A percentile compares a stretch with the other conserved stretches of the same genome.
phyloP scores from a whole-genome alignment of 106 monocot genomes.

The Platanthera zijinensis region DNA sequence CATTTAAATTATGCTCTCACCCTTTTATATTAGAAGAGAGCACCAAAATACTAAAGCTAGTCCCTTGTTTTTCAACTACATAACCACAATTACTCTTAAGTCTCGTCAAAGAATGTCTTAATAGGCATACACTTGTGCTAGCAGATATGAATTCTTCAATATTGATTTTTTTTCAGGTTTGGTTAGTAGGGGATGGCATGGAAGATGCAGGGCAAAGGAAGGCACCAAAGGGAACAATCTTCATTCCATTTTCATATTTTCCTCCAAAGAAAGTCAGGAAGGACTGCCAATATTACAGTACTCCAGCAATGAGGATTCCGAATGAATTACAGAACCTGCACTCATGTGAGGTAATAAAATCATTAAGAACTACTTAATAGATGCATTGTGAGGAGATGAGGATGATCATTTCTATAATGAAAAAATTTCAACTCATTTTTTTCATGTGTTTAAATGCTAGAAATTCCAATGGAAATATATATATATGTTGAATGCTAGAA shows the following conservation, averaged over 20 bases:
- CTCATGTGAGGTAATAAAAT: conserved; percentile 58
- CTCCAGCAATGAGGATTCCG: conserved; percentile 67
- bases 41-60: background rate
- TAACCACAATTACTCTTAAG: background rate
- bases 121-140: background rate
- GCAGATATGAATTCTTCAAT: background rate
- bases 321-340: conserved; percentile 58
- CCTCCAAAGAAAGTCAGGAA: conserved; percentile 44
- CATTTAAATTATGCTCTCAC: too few relatives aligned
- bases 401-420: background rate
- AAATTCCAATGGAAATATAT: too few relatives aligned
- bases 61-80: background rate
- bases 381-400: too few relatives aligned
- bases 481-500: too few relatives aligned
- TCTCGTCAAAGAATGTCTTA: background rate
- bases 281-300: conserved; percentile 56
- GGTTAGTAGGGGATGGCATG: conserved; percentile 53
- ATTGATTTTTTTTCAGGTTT: conserved; percentile 34
- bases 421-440: too few relatives aligned
- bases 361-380: background rate
- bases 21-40: background rate
- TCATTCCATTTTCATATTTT: conserved; percentile 67
- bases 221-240: conserved; percentile 43
- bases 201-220: conserved; percentile 39
- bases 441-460: too few relatives aligned